These are phyloP conservation scores for Collariella sp. DNA, from an alignment of 495 filamentous ascomycete genomes.

Conservation along the genomic window DNA sequence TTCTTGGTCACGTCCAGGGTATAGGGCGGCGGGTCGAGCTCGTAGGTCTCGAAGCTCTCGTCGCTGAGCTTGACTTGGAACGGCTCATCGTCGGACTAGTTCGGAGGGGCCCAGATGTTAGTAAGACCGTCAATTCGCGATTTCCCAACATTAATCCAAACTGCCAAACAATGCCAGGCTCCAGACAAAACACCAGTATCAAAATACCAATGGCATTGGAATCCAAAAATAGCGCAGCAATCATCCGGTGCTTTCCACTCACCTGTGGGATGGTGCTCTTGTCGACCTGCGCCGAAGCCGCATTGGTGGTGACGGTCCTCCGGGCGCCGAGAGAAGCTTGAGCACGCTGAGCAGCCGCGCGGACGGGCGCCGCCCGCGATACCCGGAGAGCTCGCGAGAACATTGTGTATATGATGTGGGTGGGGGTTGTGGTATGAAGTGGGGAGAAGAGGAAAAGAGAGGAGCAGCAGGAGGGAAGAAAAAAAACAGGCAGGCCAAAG, in stretches of 20 bases:
- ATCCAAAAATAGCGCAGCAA: not conserved
- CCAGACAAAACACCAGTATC: not conserved
- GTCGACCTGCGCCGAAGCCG: conserved; percentile 81
- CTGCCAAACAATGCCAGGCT: not conserved
- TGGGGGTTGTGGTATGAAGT: not conserved
- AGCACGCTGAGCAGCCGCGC: conserved; percentile 31
- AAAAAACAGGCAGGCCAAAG: not conserved
- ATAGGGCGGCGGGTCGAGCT: conserved; percentile 91
- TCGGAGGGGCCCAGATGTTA: conserved; percentile 1
- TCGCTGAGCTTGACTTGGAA: conserved; percentile 89
- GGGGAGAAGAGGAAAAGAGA: not conserved
- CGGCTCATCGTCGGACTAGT: conserved; percentile 85
- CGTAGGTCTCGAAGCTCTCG: conserved; percentile 99
- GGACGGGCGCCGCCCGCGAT: conserved; percentile 37
- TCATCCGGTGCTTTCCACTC: not conserved
- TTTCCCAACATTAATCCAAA: not conserved
- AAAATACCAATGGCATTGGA: not conserved
- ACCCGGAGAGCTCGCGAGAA: conserved; percentile 46
- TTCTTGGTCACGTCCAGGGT: conserved; percentile 89
- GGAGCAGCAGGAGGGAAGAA: not conserved
- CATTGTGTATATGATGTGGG: conserved; percentile 28
- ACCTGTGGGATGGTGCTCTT: conserved; percentile 70
- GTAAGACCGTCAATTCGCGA: not conserved
- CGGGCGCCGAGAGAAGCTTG: conserved; percentile 39
- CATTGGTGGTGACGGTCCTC: conserved; percentile 84